Percentiles rank a stretch among this genome's conserved stretches.
phyloP scores from a whole-genome alignment of 352 stramenopile genomes.

The Phytopythium oedochilum region DNA sequence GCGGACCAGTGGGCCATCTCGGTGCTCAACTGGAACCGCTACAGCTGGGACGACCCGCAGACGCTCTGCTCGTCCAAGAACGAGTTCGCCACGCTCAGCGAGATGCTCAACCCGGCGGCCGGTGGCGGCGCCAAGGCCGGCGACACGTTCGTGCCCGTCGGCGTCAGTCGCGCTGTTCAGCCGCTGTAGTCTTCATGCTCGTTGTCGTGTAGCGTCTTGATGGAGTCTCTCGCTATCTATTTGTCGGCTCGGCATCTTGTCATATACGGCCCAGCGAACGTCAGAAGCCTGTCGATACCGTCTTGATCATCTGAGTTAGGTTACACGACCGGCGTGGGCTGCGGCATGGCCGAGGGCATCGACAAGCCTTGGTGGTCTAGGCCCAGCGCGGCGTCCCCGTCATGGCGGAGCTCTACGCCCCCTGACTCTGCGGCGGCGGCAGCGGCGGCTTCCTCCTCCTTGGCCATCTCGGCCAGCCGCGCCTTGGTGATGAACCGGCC shows the following conservation, averaged over 20 bases:
- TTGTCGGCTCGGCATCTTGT: neutral
- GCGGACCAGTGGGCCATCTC: slow-evolving; percentile 68
- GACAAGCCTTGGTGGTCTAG: slow-evolving; percentile 4
- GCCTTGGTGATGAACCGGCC: slow-evolving; percentile 81
- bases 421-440: slow-evolving; percentile 10
- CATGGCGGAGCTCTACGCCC: neutral
- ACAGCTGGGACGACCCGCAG: slow-evolving; percentile 78
- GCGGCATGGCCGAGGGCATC: slow-evolving; percentile 17
- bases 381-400: slow-evolving; percentile 6
- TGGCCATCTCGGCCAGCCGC: slow-evolving; percentile 64
- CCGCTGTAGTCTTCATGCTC: slow-evolving; percentile 21
- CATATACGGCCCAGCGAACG: neutral
- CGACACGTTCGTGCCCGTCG: slow-evolving; percentile 26
- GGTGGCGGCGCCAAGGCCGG: slow-evolving; percentile 17
- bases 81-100: slow-evolving; percentile 42
- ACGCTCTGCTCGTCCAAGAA: slow-evolving; percentile 77
- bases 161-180: slow-evolving; percentile 52
- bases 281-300: no score
- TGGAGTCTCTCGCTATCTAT: neutral
- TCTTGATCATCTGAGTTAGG: no score
- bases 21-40: slow-evolving; percentile 83
- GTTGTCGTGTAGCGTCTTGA: neutral
- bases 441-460: slow-evolving; percentile 40
- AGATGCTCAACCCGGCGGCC: neutral
- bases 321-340: slow-evolving; percentile 29